A percentile compares a stretch with the other conserved stretches of the same genome.
phyloP scores from a whole-genome alignment of 805 yeast genomes.

The Ogataea glucozyma region DNA sequence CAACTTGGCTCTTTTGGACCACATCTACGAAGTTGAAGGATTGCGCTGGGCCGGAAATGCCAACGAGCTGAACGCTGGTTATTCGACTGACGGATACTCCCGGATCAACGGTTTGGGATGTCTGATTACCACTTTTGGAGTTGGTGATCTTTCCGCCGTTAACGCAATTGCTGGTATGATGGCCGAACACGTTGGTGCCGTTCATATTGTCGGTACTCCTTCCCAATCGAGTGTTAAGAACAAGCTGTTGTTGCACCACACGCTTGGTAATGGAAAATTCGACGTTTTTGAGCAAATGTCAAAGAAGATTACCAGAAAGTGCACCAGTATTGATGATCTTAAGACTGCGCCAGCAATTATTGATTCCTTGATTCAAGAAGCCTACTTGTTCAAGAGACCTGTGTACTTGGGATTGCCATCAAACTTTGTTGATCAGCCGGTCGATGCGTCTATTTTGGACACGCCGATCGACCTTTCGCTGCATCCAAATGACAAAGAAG shows the following conservation, averaged over 20 bases:
- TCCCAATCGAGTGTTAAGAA: conserved; percentile 71
- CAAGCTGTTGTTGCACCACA: conserved; percentile 76
- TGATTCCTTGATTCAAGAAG: conserved; percentile 73
- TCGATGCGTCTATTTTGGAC: conserved; percentile 56
- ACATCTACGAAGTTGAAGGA: conserved; percentile 71
- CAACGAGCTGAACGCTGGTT: conserved; percentile 86
- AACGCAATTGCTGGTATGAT: conserved; percentile 87
- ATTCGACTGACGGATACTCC: conserved; percentile 87
- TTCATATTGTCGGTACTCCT: conserved; percentile 87
- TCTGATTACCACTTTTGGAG: conserved; percentile 84
- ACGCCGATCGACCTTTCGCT: conserved; percentile 65
- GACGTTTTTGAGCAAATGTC: conserved; percentile 80
- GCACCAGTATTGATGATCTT: conserved; percentile 64
- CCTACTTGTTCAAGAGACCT: conserved; percentile 73
- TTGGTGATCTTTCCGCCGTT: conserved; percentile 81
- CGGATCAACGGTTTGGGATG: conserved; percentile 76
- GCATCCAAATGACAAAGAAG: conserved; percentile 57
- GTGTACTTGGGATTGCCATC: conserved; percentile 83
- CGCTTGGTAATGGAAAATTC: conserved; percentile 82
- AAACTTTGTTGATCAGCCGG: conserved; percentile 67
- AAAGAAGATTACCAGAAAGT: conserved; percentile 64
- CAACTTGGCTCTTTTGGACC: conserved; percentile 70
- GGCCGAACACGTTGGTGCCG: conserved; percentile 85
- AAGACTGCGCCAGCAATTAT: conserved; percentile 66
- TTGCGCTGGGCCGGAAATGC: conserved; percentile 90